Evolutionary conservation across 164 flowering plant species (phyloP), one percentile per base, ranked within the genome.

Genomic region (Nymphaea thermarum): DNA sequence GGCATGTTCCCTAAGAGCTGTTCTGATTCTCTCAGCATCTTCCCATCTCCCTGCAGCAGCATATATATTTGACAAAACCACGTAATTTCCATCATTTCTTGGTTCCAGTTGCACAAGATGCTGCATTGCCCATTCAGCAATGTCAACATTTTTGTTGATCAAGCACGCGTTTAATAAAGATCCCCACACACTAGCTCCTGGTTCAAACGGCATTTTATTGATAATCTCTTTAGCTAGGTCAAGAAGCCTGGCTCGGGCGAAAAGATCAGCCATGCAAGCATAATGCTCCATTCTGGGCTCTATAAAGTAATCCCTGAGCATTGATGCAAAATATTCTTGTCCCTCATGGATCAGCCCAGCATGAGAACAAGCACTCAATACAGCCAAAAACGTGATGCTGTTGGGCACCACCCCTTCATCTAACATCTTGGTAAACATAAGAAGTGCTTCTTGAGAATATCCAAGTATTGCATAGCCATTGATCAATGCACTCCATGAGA

Each of bases 191-290:
- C 70, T 74, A 43, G 66, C 18, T 43, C 66, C 68, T 25, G 80
- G 77, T 60, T 71, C 75, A 25, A 71, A 45, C 47, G 72, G 74
- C 72, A 77, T 77, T 10, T 17, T 45, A 55, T 61, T 53, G 62
- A 76, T 68, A 17, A 73, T 62, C 10, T 44, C 45, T 68, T 55
- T 68, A 66, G 75, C 75, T 68, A 62, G 72, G 4, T 71, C 64
- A 5, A 77, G 4, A 25, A 3, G 18, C 55, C 79, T 76, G 2
- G 69, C 64, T 51, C 74, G 69, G 15, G 76, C 71, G 43, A 73
- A 75, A 45, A 73, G 68, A 63, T 76, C 79, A 43, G 70, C 73
- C 71, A 76, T 64, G 47, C 79, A 76, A 43, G 71, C 65, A 70
- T 70, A 76, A 43, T 72, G 79, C 62, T 70, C 73, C 68, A 66